phyloP scores from a whole-genome alignment of 257 asterid species.

The Nicotiana otophora region DNA sequence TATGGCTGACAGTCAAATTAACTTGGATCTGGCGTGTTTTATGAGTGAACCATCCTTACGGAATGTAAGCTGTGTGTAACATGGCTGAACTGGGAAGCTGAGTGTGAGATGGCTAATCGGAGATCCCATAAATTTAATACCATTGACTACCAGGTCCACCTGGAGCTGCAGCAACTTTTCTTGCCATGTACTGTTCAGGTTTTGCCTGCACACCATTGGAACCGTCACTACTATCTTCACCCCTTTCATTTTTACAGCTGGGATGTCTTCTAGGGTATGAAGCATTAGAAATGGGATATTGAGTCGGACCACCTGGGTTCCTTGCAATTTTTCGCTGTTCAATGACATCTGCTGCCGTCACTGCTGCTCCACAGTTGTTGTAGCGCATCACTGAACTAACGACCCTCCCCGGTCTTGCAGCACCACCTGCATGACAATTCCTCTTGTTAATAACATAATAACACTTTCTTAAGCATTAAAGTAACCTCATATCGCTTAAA shows the following conservation, averaged over 20 bases:
- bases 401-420: conserved; percentile 77
- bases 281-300: conserved; percentile 49
- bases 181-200: conserved; percentile 43
- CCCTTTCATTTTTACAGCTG: conserved; percentile 36
- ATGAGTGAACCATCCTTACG: background rate
- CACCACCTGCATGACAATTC: conserved; percentile 45
- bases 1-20: background rate
- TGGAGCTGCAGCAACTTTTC: conserved; percentile 46
- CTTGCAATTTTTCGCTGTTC: conserved; percentile 57
- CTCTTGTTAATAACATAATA: conserved; percentile 8
- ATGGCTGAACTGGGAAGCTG: background rate
- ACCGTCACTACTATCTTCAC: conserved; percentile 31
- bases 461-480: background rate
- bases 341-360: conserved; percentile 41
- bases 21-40: background rate
- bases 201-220: conserved; percentile 29
- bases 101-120: background rate
- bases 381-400: conserved; percentile 56
- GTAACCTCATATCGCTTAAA: background rate
- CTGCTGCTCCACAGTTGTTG: conserved; percentile 50
- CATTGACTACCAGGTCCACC: conserved; percentile 39
- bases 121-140: conserved; percentile 24
- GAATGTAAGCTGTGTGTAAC: background rate
- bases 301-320: conserved; percentile 55
- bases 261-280: conserved; percentile 44